Conservation (phyloP, 495 filamentous ascomycete genomes). For the Friedmanniomyces simplex region DNA sequence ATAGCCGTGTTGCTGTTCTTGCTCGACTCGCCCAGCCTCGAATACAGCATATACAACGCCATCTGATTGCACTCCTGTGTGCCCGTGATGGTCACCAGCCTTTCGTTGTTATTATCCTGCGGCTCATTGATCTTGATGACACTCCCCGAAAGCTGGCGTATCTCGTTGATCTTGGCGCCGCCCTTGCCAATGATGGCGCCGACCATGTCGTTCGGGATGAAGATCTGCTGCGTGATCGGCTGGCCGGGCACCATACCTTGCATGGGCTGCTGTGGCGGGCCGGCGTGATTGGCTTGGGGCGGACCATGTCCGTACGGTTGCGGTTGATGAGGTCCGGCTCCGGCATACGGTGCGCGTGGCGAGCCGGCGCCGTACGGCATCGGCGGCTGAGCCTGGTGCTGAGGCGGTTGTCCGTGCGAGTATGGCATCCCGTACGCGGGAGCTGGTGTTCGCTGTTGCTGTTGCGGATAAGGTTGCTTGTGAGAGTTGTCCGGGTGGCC, state of each 20-base stretch:
- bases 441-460: constrained; percentile 50
- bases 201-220: constrained; percentile 99
- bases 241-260: constrained; percentile 68
- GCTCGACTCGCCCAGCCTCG: constrained; percentile 71
- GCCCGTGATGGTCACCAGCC: constrained; percentile 92
- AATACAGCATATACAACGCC: constrained; percentile 98
- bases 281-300: constrained; percentile 36
- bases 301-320: constrained; percentile 52
- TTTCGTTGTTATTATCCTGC: constrained; percentile 96
- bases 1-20: constrained; percentile 18
- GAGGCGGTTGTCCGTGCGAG: constrained; percentile 48
- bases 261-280: constrained; percentile 51
- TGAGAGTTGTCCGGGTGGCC: constrained; percentile 81
- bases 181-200: constrained; percentile 98
- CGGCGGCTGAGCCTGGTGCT: constrained; percentile 52
- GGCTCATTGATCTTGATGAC: constrained; percentile 99
- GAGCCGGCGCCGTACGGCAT: constrained; percentile 67
- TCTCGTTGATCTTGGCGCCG: constrained; percentile 98
- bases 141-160: constrained; percentile 88
- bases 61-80: constrained; percentile 98
- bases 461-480: constrained; percentile 59
- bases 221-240: constrained; percentile 94
- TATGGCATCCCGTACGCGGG: constrained; percentile 44
- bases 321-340: constrained; percentile 69
- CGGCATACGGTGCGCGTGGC: constrained; percentile 54